Evolutionary conservation across 345 rosid genomes (phyloP).

Genomic region (Eucalyptus albens): DNA sequence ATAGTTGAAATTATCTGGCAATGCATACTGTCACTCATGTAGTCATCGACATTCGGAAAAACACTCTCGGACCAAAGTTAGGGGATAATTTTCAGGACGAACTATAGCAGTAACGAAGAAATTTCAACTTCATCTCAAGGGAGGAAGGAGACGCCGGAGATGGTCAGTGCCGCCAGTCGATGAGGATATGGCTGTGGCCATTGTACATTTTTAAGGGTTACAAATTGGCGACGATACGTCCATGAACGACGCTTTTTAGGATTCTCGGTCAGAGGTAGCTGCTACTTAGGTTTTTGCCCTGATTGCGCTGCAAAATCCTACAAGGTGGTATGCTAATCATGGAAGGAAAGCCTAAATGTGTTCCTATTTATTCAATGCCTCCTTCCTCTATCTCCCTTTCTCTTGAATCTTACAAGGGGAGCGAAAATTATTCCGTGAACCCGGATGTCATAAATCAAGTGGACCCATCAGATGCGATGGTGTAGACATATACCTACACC

Average conservation of each 20-base stretch:
- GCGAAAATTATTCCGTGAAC: not conserved
- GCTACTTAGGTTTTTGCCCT: not conserved
- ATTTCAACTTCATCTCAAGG: not conserved
- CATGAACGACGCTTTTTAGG: not conserved
- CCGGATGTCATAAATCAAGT: not conserved
- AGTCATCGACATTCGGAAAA: not conserved
- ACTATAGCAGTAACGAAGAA: not conserved
- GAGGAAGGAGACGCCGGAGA: not conserved
- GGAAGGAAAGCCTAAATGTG: not conserved
- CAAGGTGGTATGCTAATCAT: not conserved
- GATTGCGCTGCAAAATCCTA: not conserved
- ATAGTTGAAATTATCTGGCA: not conserved
- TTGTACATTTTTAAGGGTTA: not conserved
- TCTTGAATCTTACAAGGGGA: not conserved
- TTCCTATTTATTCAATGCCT: not conserved
- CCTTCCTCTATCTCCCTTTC: not conserved
- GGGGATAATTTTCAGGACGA: not conserved
- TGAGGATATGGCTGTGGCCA: not conserved
- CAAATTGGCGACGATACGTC: not conserved
- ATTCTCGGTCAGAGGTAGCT: not conserved
- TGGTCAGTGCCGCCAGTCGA: not conserved
- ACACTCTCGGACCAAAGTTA: not conserved
- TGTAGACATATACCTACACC: not conserved
- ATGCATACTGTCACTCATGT: not conserved
- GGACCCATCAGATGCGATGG: not conserved